Base-by-base conservation (phyloP, 306 rosid genomes). In the Cicer cuneatum region DNA sequence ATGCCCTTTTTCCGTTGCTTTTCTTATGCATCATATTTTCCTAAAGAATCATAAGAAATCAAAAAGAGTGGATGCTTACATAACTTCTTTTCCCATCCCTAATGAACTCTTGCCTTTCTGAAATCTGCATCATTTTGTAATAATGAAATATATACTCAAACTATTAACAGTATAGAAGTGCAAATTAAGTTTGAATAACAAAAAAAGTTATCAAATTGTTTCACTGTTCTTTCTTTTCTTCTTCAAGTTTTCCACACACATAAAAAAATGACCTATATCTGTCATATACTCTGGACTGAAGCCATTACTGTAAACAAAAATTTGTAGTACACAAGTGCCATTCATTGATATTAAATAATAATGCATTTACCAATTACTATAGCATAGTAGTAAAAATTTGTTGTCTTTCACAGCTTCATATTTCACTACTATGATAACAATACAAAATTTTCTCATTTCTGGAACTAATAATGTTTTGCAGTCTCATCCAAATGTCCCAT, bases 401-500 rank as follows among this genome's bases (percentile, higher is more conserved):
- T 12, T 58, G 64, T 5, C 48, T 15, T 39, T 54, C 41, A 42
- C 66, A 43, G 45, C 35, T 13, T 10, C 41, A 15, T 54, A 46
- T 53, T 71, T 41, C 15, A 43, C 29, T 7, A 15, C 15, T 43
- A 54, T 0, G 4, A 12, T 48, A 42, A 7, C 58, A 12, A 9
- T 74, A 43, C 52, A 19, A 38, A 56, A 0, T 15, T n/a, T 66
- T 60, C 70, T 66, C 24, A 82, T 60, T 48, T 72, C 33, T 2
- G n/a, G n/a, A 76, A 72, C 54, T 37, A 12, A 38, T 69, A 10
- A 39, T 54, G 70, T 38, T 68, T 83, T 75, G 80, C 92, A 93
- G 98, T 82, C 93, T 67, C 97, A 93, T 35, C 82, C 83, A 11
- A 78, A 4, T 29, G 86, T 85, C 41, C 56, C 87, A 42, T 85